A percentile compares a stretch with the other conserved stretches of the same genome.
Conservation (phyloP, 2,329 filamentous ascomycete genomes). For the Ophiostoma angusticollis region DNA sequence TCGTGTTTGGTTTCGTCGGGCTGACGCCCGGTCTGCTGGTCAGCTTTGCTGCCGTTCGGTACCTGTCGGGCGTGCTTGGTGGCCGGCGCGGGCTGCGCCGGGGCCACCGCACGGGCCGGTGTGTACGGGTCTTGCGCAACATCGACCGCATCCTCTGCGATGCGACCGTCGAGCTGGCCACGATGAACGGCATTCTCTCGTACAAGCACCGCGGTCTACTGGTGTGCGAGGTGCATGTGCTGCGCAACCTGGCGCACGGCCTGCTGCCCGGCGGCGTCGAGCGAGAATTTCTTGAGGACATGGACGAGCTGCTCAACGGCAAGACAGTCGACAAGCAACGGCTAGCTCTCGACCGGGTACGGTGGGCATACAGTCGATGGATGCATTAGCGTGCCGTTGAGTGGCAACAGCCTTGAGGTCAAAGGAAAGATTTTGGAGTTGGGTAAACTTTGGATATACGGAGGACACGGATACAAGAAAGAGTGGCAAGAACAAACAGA, state of each 20-base stretch:
- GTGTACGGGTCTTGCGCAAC: constrained; percentile 69
- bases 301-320: constrained; percentile 74
- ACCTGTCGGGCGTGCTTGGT: constrained; percentile 56
- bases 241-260: constrained; percentile 54
- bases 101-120: constrained; percentile 53
- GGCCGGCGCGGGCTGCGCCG: constrained; percentile 55
- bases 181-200: constrained; percentile 60
- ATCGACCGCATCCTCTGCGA: constrained; percentile 69
- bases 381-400: constrained; percentile 22
- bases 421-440: no score
- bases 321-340: constrained; percentile 67
- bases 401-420: neutral
- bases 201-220: constrained; percentile 90
- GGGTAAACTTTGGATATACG: no score
- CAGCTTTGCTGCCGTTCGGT: constrained; percentile 59
- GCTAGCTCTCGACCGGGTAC: constrained; percentile 67
- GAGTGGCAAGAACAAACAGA: neutral
- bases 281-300: constrained; percentile 77
- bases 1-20: constrained; percentile 95
- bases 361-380: constrained; percentile 84
- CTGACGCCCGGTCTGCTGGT: constrained; percentile 89
- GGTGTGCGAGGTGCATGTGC: constrained; percentile 76
- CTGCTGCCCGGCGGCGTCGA: constrained; percentile 63
- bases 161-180: constrained; percentile 39
- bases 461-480: neutral